These are phyloP conservation scores for Magnaporthiopsis poae DNA, from an alignment of 2,329 filamentous ascomycete species.

Conservation along the genomic window DNA sequence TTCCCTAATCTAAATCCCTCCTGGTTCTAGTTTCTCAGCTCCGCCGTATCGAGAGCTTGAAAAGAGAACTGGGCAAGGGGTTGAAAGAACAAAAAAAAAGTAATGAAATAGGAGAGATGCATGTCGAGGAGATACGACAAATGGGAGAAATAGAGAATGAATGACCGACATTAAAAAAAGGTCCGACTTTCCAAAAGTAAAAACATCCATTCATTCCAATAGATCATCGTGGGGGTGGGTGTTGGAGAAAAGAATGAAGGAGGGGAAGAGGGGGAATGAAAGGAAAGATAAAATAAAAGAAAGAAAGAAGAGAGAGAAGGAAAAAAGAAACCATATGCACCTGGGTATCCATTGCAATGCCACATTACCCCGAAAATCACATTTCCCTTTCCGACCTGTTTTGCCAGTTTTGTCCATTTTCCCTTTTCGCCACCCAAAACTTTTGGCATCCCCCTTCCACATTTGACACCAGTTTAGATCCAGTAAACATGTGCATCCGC, in stretches of 20 bases:
- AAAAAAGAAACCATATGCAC: slow-evolving; percentile 12
- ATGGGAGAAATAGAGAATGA: no score
- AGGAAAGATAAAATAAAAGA: neutral
- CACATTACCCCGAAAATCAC: slow-evolving; percentile 6
- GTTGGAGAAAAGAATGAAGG: neutral
- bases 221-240: no score
- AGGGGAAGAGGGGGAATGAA: slow-evolving; percentile 1
- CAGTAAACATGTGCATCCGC: neutral
- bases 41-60: neutral
- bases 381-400: slow-evolving; percentile 9
- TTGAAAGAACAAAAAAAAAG: neutral
- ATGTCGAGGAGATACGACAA: neutral
- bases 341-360: slow-evolving; percentile 17
- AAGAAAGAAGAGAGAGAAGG: neutral
- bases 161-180: no score
- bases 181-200: no score
- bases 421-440: neutral
- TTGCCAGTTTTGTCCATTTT: neutral
- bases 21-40: neutral
- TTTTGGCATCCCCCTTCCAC: neutral
- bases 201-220: no score
- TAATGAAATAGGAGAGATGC: neutral
- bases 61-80: neutral
- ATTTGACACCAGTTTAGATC: neutral
- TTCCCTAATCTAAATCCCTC: neutral